phyloP scores from a whole-genome alignment of 768 basidiomycete species.

The Psilocybe cubensis region DNA sequence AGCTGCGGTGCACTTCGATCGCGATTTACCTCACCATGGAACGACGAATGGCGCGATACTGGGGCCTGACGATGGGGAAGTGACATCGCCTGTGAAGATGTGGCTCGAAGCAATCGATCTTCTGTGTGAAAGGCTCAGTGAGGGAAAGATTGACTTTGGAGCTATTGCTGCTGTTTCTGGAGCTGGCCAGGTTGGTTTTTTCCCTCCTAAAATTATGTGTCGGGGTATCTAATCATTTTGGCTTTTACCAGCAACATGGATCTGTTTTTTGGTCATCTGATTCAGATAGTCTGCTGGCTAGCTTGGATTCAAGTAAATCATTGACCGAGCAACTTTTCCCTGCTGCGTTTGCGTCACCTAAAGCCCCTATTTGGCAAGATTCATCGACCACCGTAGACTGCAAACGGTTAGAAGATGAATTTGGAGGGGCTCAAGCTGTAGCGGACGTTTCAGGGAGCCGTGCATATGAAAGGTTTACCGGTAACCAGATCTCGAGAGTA shows the following conservation, averaged over 20 bases:
- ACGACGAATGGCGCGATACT: conserved; percentile 68
- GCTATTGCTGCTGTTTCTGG: conserved; percentile 71
- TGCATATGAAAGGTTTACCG: conserved; percentile 89
- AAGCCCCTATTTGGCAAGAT: conserved; percentile 90
- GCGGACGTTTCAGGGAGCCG: conserved; percentile 81
- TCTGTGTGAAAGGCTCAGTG: conserved; percentile 63
- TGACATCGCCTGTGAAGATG: conserved; percentile 81
- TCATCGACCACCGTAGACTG: conserved; percentile 84
- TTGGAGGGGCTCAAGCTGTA: conserved; percentile 73
- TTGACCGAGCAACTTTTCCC: conserved; percentile 64
- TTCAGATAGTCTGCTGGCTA: conserved; percentile 54
- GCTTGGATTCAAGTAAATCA: conserved; percentile 51
- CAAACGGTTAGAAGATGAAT: conserved; percentile 59
- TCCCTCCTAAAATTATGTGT: background rate
- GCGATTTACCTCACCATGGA: conserved; percentile 71
- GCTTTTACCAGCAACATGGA: conserved; percentile 71
- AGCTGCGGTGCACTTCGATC: conserved; percentile 77
- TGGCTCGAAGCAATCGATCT: conserved; percentile 88
- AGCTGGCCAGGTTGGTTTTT: conserved; percentile 67
- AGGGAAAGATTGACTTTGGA: conserved; percentile 59
- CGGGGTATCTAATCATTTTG: conserved; percentile 1
- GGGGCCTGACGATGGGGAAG: conserved; percentile 71
- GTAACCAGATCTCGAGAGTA: conserved; percentile 81
- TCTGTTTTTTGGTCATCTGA: conserved; percentile 79
- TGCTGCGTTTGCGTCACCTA: conserved; percentile 66